These are phyloP conservation scores for Fusarium verticillioides DNA, from an alignment of 2,329 filamentous ascomycete genomes.

Conservation along the genomic window DNA sequence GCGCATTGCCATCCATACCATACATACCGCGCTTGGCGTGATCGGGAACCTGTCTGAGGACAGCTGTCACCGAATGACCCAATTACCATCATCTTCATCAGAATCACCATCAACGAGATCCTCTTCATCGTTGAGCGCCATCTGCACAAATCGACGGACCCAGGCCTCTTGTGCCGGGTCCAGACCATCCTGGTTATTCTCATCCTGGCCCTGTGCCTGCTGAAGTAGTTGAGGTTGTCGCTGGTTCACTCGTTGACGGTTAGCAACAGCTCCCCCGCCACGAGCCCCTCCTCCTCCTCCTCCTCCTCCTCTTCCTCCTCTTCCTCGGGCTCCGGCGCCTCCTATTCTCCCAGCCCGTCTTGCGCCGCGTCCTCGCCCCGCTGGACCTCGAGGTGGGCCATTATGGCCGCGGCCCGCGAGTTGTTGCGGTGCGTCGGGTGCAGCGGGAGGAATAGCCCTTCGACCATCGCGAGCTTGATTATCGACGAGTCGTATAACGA, in stretches of 20 bases:
- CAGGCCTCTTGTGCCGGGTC: constrained; percentile 62
- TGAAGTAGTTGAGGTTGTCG: constrained; percentile 35
- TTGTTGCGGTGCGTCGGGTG: constrained; percentile 46
- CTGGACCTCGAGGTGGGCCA: constrained; percentile 36
- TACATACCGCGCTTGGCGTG: background rate
- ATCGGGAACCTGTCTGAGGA: background rate
- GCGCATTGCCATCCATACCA: background rate
- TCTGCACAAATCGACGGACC: constrained; percentile 65
- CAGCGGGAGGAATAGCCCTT: constrained; percentile 45
- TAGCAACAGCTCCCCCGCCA: constrained; percentile 37
- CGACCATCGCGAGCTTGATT: constrained; percentile 48
- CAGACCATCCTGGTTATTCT: constrained; percentile 49
- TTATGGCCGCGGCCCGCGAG: constrained; percentile 44
- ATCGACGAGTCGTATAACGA: constrained; percentile 65
- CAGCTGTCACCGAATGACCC: constrained; percentile 40
- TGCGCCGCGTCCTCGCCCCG: constrained; percentile 38
- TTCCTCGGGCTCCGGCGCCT: constrained; percentile 38
- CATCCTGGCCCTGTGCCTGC: constrained; percentile 41
- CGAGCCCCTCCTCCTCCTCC: constrained; percentile 32
- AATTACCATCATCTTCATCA: constrained; percentile 48
- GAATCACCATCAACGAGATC: constrained; percentile 59
- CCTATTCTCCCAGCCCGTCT: constrained; percentile 35
- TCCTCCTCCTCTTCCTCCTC: constrained; percentile 30
- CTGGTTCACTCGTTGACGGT: constrained; percentile 39
- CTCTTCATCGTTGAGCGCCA: constrained; percentile 65